These are phyloP conservation scores for Daldinia concentrica DNA, from an alignment of 495 filamentous ascomycete species.

Conservation along the genomic window DNA sequence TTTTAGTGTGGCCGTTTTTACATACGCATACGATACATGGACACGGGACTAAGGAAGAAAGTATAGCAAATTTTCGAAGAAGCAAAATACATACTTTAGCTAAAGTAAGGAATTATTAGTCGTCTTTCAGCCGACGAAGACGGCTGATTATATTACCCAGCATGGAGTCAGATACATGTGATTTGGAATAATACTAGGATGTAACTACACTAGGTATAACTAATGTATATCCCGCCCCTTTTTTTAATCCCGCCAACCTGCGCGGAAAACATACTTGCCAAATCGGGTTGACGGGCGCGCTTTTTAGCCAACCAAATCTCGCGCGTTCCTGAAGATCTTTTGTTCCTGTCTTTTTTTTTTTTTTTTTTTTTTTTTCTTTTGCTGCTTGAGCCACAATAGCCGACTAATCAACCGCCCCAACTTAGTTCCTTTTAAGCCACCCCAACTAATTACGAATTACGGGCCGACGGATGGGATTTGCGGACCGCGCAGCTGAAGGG, in stretches of 20 bases:
- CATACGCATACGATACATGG: neutral
- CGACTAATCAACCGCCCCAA: neutral
- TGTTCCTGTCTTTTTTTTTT: neutral
- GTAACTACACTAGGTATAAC: too few species aligned
- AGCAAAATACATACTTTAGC: neutral
- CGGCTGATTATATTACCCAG: constrained; percentile 5
- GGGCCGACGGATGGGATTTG: too few species aligned
- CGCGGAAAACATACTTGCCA: constrained; percentile 23
- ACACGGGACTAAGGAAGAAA: neutral
- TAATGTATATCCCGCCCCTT: neutral
- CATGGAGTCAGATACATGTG: constrained; percentile 32
- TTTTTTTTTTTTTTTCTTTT: neutral
- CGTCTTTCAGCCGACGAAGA: neutral
- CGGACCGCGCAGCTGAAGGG: neutral
- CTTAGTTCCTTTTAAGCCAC: too few species aligned
- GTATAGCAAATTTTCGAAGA: neutral
- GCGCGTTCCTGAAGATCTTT: constrained; percentile 37
- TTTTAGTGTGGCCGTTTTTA: neutral
- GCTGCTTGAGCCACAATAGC: neutral
- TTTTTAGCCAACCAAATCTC: constrained; percentile 32
- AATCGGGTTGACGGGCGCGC: constrained; percentile 27
- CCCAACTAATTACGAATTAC: too few species aligned
- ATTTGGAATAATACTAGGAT: constrained; percentile 10
- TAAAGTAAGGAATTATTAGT: neutral
- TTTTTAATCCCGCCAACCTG: neutral